Conservation (phyloP, 2,329 filamentous ascomycete genomes). For the Alternaria dauci region DNA sequence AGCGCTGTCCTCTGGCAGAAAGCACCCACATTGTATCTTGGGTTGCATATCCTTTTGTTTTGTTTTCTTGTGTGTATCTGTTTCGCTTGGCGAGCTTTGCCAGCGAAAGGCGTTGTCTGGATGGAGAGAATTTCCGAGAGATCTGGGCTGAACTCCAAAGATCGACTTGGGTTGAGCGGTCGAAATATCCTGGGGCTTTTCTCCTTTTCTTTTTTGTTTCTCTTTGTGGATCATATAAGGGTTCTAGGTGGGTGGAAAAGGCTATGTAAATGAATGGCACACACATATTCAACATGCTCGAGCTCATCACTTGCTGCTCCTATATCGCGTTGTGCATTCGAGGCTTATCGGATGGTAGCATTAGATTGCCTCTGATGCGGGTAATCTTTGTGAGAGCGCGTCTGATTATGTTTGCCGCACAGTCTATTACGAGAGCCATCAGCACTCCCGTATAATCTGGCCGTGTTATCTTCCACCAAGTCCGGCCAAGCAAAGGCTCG, state of each 20-base stretch:
- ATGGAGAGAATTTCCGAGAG: background rate
- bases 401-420: background rate
- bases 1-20: constrained; percentile 17
- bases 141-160: background rate
- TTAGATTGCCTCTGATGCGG: too few species aligned
- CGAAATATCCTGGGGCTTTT: constrained; percentile 1
- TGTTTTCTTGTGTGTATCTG: background rate
- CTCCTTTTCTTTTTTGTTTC: background rate
- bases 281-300: constrained; percentile 1
- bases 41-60: constrained; percentile 7
- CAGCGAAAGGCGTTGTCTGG: constrained; percentile 9
- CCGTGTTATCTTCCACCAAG: background rate
- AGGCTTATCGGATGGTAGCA: too few species aligned
- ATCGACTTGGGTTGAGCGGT: background rate
- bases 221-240: constrained; percentile 1
- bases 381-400: background rate
- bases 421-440: background rate
- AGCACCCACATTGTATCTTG: constrained; percentile 5
- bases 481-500: background rate
- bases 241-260: background rate
- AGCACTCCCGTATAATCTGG: background rate
- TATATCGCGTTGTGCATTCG: too few species aligned
- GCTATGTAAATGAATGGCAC: constrained; percentile 19
- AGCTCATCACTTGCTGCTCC: background rate
- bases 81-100: constrained; percentile 9